These are phyloP conservation scores for Gaultheria prostrata DNA, from an alignment of 148 eudicot genomes.

Conservation along the genomic window DNA sequence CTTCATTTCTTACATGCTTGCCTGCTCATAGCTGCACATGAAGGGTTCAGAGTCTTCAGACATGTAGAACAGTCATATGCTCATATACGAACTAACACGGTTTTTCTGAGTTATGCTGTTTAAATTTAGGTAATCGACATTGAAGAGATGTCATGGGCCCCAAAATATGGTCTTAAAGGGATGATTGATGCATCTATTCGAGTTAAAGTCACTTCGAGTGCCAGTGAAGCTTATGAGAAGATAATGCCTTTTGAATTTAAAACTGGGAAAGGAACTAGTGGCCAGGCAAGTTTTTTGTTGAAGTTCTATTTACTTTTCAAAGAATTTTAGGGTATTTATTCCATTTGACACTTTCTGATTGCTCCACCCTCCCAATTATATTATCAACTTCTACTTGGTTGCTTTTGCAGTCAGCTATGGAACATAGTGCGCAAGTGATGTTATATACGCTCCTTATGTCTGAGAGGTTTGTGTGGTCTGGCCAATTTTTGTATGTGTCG, in stretches of 20 bases:
- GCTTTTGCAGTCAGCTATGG: constrained; percentile 68
- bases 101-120: constrained; percentile 14
- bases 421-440: constrained; percentile 95
- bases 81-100: background rate
- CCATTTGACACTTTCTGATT: background rate
- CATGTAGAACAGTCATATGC: background rate
- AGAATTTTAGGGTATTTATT: background rate
- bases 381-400: constrained; percentile 16
- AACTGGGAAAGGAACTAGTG: constrained; percentile 89
- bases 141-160: constrained; percentile 99
- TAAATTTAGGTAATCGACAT: constrained; percentile 80
- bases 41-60: background rate
- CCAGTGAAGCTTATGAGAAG: constrained; percentile 40
- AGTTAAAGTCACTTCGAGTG: constrained; percentile 43
- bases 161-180: constrained; percentile 95
- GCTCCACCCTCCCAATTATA: background rate
- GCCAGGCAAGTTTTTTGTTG: constrained; percentile 59
- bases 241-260: constrained; percentile 94
- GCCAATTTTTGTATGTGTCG: background rate
- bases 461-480: constrained; percentile 55
- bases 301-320: background rate
- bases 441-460: constrained; percentile 95
- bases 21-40: too few relatives aligned
- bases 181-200: constrained; percentile 90
- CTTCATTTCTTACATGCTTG: background rate